Conservation (phyloP, 805 yeast genomes). For the Candida railenensis region DNA sequence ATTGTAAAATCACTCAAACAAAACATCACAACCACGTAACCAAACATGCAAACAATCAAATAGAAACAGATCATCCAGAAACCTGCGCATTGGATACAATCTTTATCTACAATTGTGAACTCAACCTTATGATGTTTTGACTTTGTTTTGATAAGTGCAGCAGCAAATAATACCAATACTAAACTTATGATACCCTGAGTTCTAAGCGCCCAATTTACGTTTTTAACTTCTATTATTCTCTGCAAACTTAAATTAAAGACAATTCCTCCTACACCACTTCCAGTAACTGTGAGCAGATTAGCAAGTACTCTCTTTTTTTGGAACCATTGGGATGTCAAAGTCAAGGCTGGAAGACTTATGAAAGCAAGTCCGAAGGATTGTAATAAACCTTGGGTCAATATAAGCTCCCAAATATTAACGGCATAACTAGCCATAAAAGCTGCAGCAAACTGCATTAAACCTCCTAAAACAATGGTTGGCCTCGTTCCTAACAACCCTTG, state of each 20-base stretch:
- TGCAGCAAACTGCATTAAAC: constrained; percentile 46
- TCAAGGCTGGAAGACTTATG: constrained; percentile 53
- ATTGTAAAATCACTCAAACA: constrained; percentile 57
- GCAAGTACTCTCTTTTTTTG: constrained; percentile 53
- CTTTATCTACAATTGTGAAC: constrained; percentile 32
- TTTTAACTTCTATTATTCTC: constrained; percentile 26
- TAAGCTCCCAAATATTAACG: constrained; percentile 58
- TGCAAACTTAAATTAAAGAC: constrained; percentile 44
- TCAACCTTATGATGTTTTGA: constrained; percentile 11
- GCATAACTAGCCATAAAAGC: constrained; percentile 58
- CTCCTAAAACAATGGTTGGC: constrained; percentile 42
- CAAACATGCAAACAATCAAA: constrained; percentile 46
- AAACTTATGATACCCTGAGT: constrained; percentile 35
- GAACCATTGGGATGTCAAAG: constrained; percentile 65
- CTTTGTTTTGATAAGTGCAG: constrained; percentile 8
- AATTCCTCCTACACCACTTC: constrained; percentile 49
- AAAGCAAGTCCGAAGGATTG: constrained; percentile 57
- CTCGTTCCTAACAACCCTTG: constrained; percentile 41
- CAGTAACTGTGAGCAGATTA: constrained; percentile 39
- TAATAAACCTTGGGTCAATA: constrained; percentile 60
- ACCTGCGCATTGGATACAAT: constrained; percentile 37
- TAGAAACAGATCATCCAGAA: constrained; percentile 38
- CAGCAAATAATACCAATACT: constrained; percentile 13
- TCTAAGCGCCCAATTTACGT: constrained; percentile 45
- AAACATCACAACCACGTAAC: constrained; percentile 54